Evolutionary conservation across 2,329 filamentous ascomycete species (phyloP), one percentile per base, ranked within the genome.

Genomic region (Pseudocercospora vitis): DNA sequence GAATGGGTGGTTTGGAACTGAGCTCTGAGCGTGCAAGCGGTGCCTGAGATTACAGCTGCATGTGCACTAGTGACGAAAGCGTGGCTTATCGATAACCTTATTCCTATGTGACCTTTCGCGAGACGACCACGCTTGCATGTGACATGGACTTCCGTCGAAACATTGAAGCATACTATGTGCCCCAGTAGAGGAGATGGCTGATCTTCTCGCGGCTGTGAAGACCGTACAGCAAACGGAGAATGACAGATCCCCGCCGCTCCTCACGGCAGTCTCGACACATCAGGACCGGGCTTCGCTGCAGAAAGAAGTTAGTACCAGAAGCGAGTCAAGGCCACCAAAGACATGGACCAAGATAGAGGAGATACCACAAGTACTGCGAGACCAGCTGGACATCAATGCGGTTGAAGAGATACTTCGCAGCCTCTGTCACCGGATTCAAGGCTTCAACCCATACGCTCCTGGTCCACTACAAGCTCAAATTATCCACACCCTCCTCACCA

Each of bases 401-500:
- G 26, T 45, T 8, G n/a, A 4, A 3, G 7, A 2, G 18, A 57
- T 78, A 6, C 58, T 59, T n/a, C n/a, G 37, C 2, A 56, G 52
- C 3, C 42, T 68, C 29, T 47, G 39, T 14, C 23, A 48, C 29
- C 48, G 66, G 4, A 29, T 26, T 4, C 24, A 50, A 4, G 53
- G 58, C 18, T 83, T 87, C 65, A 80, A 81, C 61, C 78, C 92
- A 46, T 75, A 78, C 39, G 70, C 76, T 2, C 85, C 89, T 3
- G 81, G 81, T 26, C 85, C 91, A 1, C 74, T 83, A 56, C 82
- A 84, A 52, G 84, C 89, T 16, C 88, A 91, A 63, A 82, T 96
- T 26, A 77, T 92, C 48, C 85, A 91, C 65, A 74, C 82, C 2
- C 74, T 99, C 29, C 83, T 95, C 54, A 85, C 81, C 12, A 82